Base-by-base conservation (phyloP, 2,329 filamentous ascomycete genomes). In the Paraconiothyrium sp. region DNA sequence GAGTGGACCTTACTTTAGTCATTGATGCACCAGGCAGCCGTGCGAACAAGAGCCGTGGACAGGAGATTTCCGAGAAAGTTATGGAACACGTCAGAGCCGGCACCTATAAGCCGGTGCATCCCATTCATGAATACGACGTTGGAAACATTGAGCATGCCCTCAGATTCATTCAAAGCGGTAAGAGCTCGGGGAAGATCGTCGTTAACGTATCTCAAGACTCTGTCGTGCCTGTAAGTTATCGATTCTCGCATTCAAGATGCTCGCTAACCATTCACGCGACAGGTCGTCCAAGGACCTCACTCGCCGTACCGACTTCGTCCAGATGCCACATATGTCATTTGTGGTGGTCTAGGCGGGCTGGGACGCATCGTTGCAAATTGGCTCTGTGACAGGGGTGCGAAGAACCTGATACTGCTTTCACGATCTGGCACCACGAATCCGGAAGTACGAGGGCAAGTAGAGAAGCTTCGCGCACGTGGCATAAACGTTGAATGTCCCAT, bases 261-360 rank as follows among this genome's bases (percentile, higher is more conserved):
- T 46, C 30, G 24, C 22, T 41, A 20, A 41, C 39, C 13, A 8
- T 2, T 7, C 9, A 41, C 4, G 6, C 3, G 41, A 37, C 16
- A 58, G 57, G 27, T 37, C 4, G 27, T 44, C 1, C n/a, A 34
- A n/a, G 16, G 37, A 2, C 14, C 27, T 3, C 7, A 30, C 4
- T 35, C 52, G 9, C 32, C 22, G 1, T 46, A n/a, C 39, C 39
- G 11, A 2, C 46, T 66, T 37, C n/a, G 39, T 22, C 16, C 48
- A n/a, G 44, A 69, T 14, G 65, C 64, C 1, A 58, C 68, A 1
- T 72, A 69, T 43, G 4, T 71, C 1, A 59, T 72, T 14, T 44
- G 58, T 41, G 69, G 68, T n/a, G 67, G 67, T 8, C 51, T 62
- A 1, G 67, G 70, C 0, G 67, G 67, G 1, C 10, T 71, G 16